These are phyloP conservation scores for Backusella australiensis DNA, from an alignment of 192 early-diverging fungal genomes.

Conservation along the genomic window DNA sequence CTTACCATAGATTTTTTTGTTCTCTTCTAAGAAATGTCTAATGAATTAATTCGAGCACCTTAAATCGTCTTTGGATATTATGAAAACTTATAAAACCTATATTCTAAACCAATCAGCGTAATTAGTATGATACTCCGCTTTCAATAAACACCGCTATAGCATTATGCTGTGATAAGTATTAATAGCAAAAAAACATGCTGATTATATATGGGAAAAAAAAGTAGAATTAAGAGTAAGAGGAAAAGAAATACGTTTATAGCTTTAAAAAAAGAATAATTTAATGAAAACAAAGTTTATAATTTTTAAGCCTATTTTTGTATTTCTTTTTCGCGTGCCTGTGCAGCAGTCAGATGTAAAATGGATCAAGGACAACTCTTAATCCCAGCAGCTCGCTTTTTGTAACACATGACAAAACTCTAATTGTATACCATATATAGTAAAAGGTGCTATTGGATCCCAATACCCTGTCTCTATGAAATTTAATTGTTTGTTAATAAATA, in stretches of 20 bases:
- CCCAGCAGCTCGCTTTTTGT: background rate
- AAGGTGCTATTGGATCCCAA: background rate
- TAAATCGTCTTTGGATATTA: background rate
- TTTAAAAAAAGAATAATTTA: constrained; percentile 1
- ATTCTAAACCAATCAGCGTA: background rate
- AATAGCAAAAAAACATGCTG: background rate
- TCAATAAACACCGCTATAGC: background rate
- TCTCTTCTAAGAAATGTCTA: background rate
- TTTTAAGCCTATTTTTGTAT: constrained; percentile 3
- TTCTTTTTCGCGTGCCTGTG: constrained; percentile 2
- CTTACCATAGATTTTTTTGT: background rate
- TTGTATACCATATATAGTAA: background rate
- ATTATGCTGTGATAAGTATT: background rate
- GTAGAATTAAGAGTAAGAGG: background rate
- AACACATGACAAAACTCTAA: constrained; percentile 7
- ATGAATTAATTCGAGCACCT: background rate
- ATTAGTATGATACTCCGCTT: background rate
- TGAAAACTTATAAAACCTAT: background rate
- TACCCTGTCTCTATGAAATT: background rate
- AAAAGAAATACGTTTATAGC: background rate
- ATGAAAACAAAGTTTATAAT: background rate
- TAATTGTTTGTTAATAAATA: background rate
- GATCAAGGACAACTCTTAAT: background rate
- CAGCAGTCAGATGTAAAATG: background rate
- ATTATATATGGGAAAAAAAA: background rate